A percentile compares a stretch with the other conserved stretches of the same genome.
phyloP scores from a whole-genome alignment of 2,329 filamentous ascomycete genomes.

The Lecanicillium sp. region DNA sequence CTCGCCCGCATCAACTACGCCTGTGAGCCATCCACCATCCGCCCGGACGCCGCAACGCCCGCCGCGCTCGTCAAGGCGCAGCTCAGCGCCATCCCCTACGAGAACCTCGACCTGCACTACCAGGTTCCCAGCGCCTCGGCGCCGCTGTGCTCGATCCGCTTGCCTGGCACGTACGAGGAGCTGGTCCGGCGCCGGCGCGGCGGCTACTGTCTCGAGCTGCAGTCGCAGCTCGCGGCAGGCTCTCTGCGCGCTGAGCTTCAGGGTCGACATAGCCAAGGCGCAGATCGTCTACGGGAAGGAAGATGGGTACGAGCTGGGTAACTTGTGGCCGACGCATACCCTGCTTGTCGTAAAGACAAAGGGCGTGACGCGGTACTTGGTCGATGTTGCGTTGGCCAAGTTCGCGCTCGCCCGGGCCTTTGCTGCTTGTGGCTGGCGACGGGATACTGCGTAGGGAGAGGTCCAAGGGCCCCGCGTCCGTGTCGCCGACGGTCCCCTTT shows the following conservation, averaged over 20 bases:
- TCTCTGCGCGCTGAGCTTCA: background rate
- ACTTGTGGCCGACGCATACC: background rate
- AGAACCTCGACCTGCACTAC: background rate
- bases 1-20: background rate
- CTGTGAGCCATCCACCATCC: background rate
- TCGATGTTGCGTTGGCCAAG: background rate
- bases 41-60: background rate
- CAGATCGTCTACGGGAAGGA: background rate
- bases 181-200: background rate
- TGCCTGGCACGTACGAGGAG: background rate
- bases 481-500: background rate
- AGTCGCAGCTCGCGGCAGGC: background rate
- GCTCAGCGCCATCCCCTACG: background rate
- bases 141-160: background rate
- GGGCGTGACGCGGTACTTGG: background rate
- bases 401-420: background rate
- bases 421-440: background rate
- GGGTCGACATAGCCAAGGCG: background rate
- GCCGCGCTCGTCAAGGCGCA: background rate
- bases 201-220: background rate
- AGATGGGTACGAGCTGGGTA: background rate
- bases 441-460: background rate
- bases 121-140: background rate
- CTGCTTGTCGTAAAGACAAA: background rate
- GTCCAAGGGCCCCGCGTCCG: background rate